Conservation (phyloP, 805 yeast genomes). For the Metschnikowia rubicola region DNA sequence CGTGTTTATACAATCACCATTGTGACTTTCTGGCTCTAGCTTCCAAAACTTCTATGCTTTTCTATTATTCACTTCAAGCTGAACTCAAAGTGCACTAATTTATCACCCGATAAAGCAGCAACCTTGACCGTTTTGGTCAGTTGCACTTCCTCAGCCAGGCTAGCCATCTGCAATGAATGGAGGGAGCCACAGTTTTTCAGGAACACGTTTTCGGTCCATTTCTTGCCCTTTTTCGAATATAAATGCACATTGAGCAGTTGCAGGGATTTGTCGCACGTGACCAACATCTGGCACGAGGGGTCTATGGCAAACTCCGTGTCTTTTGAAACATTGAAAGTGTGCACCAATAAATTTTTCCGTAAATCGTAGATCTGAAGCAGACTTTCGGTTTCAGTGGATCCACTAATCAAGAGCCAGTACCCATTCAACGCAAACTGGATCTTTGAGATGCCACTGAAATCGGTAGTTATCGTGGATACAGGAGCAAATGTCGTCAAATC, state of each 20-base stretch:
- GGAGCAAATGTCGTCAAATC: constrained; percentile 37
- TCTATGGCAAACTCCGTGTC: constrained; percentile 28
- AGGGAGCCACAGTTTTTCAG: constrained; percentile 4
- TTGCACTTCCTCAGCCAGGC: constrained; percentile 7
- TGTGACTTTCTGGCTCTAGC: too few relatives aligned
- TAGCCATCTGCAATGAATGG: constrained; percentile 1
- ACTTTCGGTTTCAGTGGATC: constrained; percentile 23
- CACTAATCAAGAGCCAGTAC: constrained; percentile 48
- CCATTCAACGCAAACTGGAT: constrained; percentile 61
- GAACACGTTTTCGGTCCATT: constrained; percentile 24
- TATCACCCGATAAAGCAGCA: constrained; percentile 6
- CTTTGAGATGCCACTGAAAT: constrained; percentile 24
- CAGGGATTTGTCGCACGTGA: constrained; percentile 17
- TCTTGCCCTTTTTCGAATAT: constrained; percentile 39
- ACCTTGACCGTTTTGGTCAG: constrained; percentile 5
- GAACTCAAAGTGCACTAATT: constrained; percentile 3
- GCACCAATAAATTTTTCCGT: constrained; percentile 34
- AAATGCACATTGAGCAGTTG: constrained; percentile 28
- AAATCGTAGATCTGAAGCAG: constrained; percentile 48
- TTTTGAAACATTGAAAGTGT: constrained; percentile 16
- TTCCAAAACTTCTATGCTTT: not conserved
- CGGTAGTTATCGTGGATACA: constrained; percentile 22
- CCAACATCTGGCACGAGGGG: constrained; percentile 33
- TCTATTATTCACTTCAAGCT: not conserved
- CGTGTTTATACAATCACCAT: too few relatives aligned